Evolutionary conservation across 1,284 basidiomycete species (phyloP), one percentile per base, ranked within the genome.

Genomic region (Singerocomus inundabilis): DNA sequence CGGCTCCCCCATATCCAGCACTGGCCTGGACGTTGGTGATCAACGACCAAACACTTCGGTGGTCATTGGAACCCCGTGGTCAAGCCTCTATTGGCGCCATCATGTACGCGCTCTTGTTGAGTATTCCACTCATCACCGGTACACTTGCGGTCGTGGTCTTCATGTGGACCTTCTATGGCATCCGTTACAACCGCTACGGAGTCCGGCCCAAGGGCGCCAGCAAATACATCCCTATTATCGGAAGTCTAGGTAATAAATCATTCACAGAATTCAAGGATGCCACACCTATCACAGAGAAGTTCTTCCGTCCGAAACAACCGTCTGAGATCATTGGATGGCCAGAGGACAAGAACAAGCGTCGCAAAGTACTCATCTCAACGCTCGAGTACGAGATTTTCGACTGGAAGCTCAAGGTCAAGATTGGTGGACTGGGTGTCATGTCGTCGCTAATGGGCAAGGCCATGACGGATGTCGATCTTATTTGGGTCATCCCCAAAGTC

Each of bases 341-440:
- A 0, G 93, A 95, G 67, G 85, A 91, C 72, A 88, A 86, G 70
- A 79, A 84, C 61, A 94, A 94, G 71, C 82, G 92, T 41, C 80
- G 93, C 67, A 92, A 88, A 70, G 90, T 93, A 25, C 79, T 96
- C 46, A 95, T 96, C 56, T 76, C 93, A 10, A 95, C 93, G 0
- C 79, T 96, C 51, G 93, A 96, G 71, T 96, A 96, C 70, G 93
- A 96, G 69, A 91, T 96, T 63, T 85, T 94, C 61, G 93, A 95
- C 67, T 96, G 93, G 93, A 94, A 94, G 72, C 70, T 94, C 54
- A 95, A 95, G 72, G 93, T 96, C 76, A 95, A 95, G 78, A 95
- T 95, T 58, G 93, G 93, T 73, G 93, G 93, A 73, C 78, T 96
- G 26, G 93, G 92, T 79, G 93, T 95, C 75, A 95, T 96, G 93